phyloP scores from a whole-genome alignment of 75 land plant species.

The Pseudotsuga menziesii region DNA sequence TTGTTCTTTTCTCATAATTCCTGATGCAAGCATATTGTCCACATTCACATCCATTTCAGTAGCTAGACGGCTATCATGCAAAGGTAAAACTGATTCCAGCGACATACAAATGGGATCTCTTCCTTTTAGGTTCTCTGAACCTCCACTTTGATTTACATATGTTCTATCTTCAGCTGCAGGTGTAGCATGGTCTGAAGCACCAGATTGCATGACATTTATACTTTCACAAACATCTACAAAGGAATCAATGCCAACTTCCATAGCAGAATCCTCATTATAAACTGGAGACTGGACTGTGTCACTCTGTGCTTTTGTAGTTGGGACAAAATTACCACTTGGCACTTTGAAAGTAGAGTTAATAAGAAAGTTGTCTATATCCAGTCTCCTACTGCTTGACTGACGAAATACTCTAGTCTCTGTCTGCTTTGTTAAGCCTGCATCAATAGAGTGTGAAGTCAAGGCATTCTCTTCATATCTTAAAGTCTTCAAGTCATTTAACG shows the following conservation, averaged over 20 bases:
- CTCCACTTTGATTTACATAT: not conserved
- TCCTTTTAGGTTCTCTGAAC: not conserved
- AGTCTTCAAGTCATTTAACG: constrained; percentile 15
- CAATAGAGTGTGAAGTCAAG: constrained; percentile 41
- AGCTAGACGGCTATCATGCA: not conserved
- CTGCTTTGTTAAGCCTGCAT: constrained; percentile 36
- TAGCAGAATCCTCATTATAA: not conserved
- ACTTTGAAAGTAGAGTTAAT: constrained; percentile 5
- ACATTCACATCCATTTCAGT: constrained; percentile 1
- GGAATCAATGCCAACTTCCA: constrained; percentile 1
- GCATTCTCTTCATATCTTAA: constrained; percentile 33
- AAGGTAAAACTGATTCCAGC: not conserved
- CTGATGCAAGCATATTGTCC: not conserved
- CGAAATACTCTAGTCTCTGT: constrained; percentile 25
- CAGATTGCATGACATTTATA: not conserved
- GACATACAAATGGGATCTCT: not conserved
- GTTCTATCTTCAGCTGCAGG: not conserved
- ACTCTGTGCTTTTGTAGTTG: not conserved
- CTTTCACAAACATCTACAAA: constrained; percentile 7
- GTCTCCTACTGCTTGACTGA: constrained; percentile 28
- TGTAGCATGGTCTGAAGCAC: constrained; percentile 1
- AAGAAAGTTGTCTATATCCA: constrained; percentile 26
- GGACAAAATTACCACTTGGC: not conserved
- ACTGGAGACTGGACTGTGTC: not conserved
- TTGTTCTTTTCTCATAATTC: not conserved